Evolutionary conservation across 2,329 filamentous ascomycete species (phyloP).

Genomic region (Venturia asperata): DNA sequence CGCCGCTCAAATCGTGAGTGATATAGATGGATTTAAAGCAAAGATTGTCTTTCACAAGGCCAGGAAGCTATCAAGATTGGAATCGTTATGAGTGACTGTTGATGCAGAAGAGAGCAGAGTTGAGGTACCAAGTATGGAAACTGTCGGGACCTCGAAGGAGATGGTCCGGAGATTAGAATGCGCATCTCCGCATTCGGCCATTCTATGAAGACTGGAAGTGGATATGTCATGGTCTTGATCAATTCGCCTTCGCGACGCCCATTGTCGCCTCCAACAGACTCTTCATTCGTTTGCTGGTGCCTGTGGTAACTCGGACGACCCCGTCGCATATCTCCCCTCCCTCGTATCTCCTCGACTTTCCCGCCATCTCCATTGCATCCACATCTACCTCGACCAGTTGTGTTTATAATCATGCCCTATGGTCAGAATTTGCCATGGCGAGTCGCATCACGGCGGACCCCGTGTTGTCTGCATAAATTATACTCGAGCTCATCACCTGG

Average conservation of each 20-base stretch:
- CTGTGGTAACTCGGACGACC: not conserved
- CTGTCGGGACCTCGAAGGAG: too few species aligned
- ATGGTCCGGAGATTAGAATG: not conserved
- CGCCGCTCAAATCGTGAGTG: too few species aligned
- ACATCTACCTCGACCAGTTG: conserved; percentile 10
- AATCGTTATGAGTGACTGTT: too few species aligned
- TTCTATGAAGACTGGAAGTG: not conserved
- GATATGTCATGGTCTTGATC: conserved; percentile 11
- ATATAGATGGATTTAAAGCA: too few species aligned
- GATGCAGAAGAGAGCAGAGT: too few species aligned
- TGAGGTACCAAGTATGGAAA: too few species aligned
- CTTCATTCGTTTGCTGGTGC: not conserved
- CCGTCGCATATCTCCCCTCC: not conserved
- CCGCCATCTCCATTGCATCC: not conserved
- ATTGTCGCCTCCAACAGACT: conserved; percentile 6
- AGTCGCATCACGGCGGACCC: conserved; percentile 35
- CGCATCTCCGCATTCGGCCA: conserved; percentile 5
- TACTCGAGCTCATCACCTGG: not conserved
- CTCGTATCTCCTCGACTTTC: not conserved
- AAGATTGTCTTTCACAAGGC: too few species aligned
- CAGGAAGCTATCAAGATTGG: too few species aligned
- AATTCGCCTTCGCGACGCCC: not conserved
- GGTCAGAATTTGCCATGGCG: conserved; percentile 60
- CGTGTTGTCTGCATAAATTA: conserved; percentile 7
- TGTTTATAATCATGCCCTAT: conserved; percentile 50